Conservation (phyloP, 352 stramenopile genomes). For the Phytophthora sansomeana region DNA sequence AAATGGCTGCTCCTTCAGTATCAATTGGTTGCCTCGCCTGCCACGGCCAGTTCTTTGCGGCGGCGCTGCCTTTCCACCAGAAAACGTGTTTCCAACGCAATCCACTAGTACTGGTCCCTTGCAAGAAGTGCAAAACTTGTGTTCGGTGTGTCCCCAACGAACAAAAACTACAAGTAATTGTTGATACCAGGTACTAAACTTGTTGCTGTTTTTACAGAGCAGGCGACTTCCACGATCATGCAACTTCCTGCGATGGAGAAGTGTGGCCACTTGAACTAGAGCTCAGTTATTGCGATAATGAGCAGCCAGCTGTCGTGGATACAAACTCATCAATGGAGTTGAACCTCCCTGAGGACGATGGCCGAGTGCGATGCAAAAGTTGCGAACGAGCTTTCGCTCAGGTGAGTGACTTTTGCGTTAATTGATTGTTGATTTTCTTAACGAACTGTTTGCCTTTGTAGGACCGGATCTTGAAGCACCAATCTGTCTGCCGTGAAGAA, state of each 20-base stretch:
- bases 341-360: constrained; percentile 54
- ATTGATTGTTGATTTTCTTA: not conserved
- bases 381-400: constrained; percentile 60
- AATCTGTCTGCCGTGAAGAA: constrained; percentile 59
- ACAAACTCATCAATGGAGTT: constrained; percentile 26
- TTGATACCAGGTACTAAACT: not conserved
- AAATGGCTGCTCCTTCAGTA: constrained; percentile 22
- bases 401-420: not conserved
- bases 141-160: constrained; percentile 38
- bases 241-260: constrained; percentile 28
- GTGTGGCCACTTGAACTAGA: not conserved
- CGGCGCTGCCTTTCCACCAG: constrained; percentile 74
- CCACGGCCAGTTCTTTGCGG: constrained; percentile 63
- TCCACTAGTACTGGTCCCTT: constrained; percentile 57
- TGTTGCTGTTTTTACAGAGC: constrained; percentile 28
- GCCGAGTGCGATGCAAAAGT: constrained; percentile 61
- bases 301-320: constrained; percentile 6
- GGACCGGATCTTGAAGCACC: constrained; percentile 76
- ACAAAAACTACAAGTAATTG: not conserved
- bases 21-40: constrained; percentile 55
- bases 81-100: constrained; percentile 78
- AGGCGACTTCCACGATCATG: constrained; percentile 34
- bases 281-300: not conserved
- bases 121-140: constrained; percentile 41
- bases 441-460: constrained; percentile 3